phyloP scores from a whole-genome alignment of 2,329 filamentous ascomycete species.

The Pseudogymnoascus sp. region DNA sequence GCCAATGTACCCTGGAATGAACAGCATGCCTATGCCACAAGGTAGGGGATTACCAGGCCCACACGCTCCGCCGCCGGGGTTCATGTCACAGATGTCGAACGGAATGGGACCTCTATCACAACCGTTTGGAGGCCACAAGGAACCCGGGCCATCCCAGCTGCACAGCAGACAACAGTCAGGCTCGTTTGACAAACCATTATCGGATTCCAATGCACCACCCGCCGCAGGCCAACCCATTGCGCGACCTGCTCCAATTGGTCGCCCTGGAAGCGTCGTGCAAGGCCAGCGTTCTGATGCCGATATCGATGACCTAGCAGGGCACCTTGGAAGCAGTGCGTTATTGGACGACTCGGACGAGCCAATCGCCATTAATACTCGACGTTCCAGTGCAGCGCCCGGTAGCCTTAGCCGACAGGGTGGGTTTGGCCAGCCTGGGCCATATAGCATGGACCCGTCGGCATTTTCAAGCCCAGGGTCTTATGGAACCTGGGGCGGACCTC shows the following conservation, averaged over 20 bases:
- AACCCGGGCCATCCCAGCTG: constrained; percentile 37
- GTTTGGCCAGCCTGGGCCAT: constrained; percentile 23
- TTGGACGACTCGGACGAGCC: constrained; percentile 65
- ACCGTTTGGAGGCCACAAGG: constrained; percentile 31
- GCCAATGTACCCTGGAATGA: constrained; percentile 51
- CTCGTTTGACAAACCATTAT: constrained; percentile 50
- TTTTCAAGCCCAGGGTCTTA: constrained; percentile 25
- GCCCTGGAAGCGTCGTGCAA: constrained; percentile 65
- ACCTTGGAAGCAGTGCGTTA: constrained; percentile 84
- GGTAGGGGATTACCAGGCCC: constrained; percentile 32
- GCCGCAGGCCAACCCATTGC: constrained; percentile 59
- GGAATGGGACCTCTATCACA: constrained; percentile 29
- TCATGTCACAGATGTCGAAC: constrained; percentile 34
- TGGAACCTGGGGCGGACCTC: constrained; percentile 27
- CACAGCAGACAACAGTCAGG: constrained; percentile 72
- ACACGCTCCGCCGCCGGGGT: constrained; percentile 44
- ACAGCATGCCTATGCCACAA: constrained; percentile 48
- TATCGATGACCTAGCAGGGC: constrained; percentile 65
- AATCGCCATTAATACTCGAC: constrained; percentile 29
- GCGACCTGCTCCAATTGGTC: constrained; percentile 78
- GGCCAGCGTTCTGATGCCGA: constrained; percentile 46
- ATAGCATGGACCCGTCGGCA: constrained; percentile 22
- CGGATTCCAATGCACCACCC: constrained; percentile 34
- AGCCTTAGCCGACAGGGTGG: constrained; percentile 19
- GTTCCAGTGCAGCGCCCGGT: constrained; percentile 25